Evolutionary conservation across 768 basidiomycete genomes (phyloP).

Genomic region (Phylloporus sp.): DNA sequence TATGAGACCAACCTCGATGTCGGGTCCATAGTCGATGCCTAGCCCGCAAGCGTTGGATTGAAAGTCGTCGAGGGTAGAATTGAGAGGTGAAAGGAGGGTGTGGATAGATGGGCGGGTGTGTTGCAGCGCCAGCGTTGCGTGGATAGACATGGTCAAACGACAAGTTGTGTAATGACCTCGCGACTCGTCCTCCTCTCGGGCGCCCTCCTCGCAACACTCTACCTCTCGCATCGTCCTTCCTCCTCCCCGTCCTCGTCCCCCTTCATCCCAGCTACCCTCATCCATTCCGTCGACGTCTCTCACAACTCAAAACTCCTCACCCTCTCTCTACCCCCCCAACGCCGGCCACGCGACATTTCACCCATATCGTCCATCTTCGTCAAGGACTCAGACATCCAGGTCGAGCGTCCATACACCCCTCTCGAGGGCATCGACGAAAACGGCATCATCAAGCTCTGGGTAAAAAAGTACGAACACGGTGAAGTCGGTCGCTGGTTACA

Average conservation of each 20-base stretch:
- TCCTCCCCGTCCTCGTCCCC: too few relatives aligned
- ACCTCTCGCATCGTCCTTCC: too few relatives aligned
- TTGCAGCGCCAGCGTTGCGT: conserved; percentile 32
- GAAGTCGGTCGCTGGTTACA: conserved; percentile 85
- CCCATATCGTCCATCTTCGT: conserved; percentile 75
- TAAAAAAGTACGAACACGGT: conserved; percentile 72
- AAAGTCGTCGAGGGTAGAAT: conserved; percentile 19
- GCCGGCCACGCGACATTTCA: conserved; percentile 30
- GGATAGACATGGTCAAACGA: conserved; percentile 9
- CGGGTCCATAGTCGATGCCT: conserved; percentile 21
- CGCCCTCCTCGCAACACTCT: too few relatives aligned
- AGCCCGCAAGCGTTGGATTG: conserved; percentile 32
- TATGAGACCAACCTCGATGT: conserved; percentile 23
- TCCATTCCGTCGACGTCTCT: conserved; percentile 48
- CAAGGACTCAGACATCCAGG: conserved; percentile 86
- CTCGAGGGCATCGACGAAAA: conserved; percentile 62
- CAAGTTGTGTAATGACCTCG: conserved; percentile 24
- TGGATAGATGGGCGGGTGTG: conserved; percentile 12
- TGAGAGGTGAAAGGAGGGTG: conserved; percentile 29
- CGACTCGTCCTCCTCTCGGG: too few relatives aligned
- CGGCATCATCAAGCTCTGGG: conserved; percentile 72
- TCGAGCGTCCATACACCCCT: conserved; percentile 83
- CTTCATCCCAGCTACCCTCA: conserved; percentile 58
- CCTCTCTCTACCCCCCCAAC: conserved; percentile 47
- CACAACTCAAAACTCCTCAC: conserved; percentile 61